Evolutionary conservation across 2,329 filamentous ascomycete species (phyloP), one percentile per base, ranked within the genome.

Genomic region (Amphichorda felina): DNA sequence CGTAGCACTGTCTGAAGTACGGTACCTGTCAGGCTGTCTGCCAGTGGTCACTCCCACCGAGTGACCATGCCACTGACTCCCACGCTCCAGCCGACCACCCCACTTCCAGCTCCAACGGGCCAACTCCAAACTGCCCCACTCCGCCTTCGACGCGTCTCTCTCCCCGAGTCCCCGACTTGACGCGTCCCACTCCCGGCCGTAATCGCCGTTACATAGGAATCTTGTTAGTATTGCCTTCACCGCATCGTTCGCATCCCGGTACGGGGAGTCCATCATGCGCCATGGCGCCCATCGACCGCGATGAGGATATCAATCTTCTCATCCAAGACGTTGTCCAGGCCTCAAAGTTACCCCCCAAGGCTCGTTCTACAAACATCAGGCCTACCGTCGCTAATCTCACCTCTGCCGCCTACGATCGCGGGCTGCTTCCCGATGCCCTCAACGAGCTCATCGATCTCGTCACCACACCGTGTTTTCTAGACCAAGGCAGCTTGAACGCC

Each of bases 401-500:
- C 32, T 69, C 70, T 5, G 60, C 72, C 43, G 73, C 75, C 9
- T 85, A 82, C 55, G 75, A 81, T 41, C 63, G 70, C 38, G 86
- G 86, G 7, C 64, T 91, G 35, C 60, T 75, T 28, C 64, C 70
- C 6, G 61, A 68, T 27, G 66, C 72, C 19, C 65, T 93, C 33
- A 60, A 66, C 37, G 64, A 68, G 36, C 63, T 93, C 22, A 59
- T 91, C 43, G 70, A 78, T 39, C 63, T 89, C 38, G 57, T 85
- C 43, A 79, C 78, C 15, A 63, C 64, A 16, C 76, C 76, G 32
- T 82, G 68, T 45, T 64, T 79, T 45, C 68, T 94, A 16, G 84
- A 91, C 53, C 86, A 91, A 55, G 76, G 76, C 19, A 86, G 77
- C 44, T 66, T 80, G 19, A 76, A 72, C 11, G 71, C 66, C 19